These are phyloP conservation scores for Phytophthora pseudosyringae DNA, from an alignment of 352 stramenopile genomes.

Conservation along the genomic window DNA sequence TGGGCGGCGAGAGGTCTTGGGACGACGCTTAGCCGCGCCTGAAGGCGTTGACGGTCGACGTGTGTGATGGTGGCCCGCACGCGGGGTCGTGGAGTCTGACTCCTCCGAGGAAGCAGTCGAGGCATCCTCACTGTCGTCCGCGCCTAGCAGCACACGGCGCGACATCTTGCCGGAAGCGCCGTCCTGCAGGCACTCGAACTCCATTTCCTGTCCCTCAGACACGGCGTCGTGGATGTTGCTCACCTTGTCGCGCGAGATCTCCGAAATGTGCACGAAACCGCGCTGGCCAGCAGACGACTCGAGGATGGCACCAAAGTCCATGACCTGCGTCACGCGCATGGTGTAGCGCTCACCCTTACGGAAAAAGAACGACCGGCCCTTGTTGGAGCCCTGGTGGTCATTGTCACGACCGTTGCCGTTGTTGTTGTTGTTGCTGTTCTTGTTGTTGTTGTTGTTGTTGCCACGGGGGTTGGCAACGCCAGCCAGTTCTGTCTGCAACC, in stretches of 20 bases:
- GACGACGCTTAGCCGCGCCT: constrained; percentile 34
- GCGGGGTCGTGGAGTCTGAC: constrained; percentile 8
- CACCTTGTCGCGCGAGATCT: constrained; percentile 81
- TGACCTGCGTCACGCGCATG: constrained; percentile 93
- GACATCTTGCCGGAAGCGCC: constrained; percentile 86
- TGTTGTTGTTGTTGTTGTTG: constrained; percentile 26
- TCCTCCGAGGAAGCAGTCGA: constrained; percentile 12
- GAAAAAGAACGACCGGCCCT: constrained; percentile 62
- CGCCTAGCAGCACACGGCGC: constrained; percentile 53
- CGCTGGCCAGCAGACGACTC: constrained; percentile 81
- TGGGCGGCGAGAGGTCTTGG: constrained; percentile 35
- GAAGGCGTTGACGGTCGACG: constrained; percentile 42
- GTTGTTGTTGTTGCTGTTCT: constrained; percentile 16
- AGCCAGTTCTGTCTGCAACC: constrained; percentile 60
- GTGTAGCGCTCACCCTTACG: constrained; percentile 90
- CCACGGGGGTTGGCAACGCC: constrained; percentile 12
- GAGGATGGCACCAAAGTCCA: constrained; percentile 96
- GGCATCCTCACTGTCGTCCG: constrained; percentile 16
- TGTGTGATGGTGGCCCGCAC: constrained; percentile 30
- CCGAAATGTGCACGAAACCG: constrained; percentile 95
- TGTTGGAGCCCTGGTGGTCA: constrained; percentile 21
- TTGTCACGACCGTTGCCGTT: constrained; percentile 15
- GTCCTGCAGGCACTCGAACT: constrained; percentile 83
- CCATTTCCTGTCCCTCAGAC: constrained; percentile 74
- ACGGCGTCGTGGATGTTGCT: constrained; percentile 70